These are phyloP conservation scores for Biscogniauxia mediterranea DNA, from an alignment of 2,329 filamentous ascomycete genomes.

Conservation along the genomic window DNA sequence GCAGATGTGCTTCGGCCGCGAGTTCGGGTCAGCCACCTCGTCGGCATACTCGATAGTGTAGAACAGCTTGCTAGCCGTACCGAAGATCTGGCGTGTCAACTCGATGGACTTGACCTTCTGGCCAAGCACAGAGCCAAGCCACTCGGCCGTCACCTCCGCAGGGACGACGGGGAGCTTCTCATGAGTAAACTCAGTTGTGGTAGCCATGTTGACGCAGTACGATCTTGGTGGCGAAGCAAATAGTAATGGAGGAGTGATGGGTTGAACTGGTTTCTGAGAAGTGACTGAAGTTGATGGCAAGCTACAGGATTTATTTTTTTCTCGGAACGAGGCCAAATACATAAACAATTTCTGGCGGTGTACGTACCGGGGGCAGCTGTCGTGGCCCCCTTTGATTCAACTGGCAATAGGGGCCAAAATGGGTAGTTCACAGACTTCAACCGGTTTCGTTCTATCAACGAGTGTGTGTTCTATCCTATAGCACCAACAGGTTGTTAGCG, in stretches of 20 bases:
- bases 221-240: neutral
- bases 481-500: neutral
- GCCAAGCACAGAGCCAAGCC: constrained; percentile 29
- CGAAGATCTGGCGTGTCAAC: constrained; percentile 23
- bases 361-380: neutral
- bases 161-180: constrained; percentile 25
- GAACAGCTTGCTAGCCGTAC: constrained; percentile 31
- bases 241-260: neutral
- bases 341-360: neutral
- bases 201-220: neutral
- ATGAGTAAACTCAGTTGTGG: neutral
- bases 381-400: neutral
- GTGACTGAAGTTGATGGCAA: neutral
- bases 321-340: neutral
- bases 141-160: constrained; percentile 25
- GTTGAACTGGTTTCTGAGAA: neutral
- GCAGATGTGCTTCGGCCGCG: constrained; percentile 29
- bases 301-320: neutral
- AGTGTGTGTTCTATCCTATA: neutral
- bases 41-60: constrained; percentile 24
- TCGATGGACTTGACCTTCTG: constrained; percentile 26
- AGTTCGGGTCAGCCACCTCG: constrained; percentile 10
- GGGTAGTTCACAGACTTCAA: neutral
- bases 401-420: neutral
- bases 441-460: neutral